Evolutionary conservation across 2,329 filamentous ascomycete species (phyloP).

Genomic region (Camptophora hylomeconis): DNA sequence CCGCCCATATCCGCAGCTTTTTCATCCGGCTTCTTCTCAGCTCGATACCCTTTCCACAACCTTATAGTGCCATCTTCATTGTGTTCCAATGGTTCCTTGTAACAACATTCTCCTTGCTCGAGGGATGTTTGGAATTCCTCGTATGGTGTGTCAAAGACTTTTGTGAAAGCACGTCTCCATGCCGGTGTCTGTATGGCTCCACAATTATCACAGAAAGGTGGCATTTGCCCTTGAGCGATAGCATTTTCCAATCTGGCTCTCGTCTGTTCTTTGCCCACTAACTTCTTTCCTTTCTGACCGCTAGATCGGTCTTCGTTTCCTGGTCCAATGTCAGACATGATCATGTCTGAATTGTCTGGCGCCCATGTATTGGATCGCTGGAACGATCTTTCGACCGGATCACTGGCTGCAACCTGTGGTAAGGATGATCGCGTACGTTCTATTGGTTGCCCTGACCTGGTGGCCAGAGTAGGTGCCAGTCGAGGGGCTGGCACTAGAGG

Average conservation of each 20-base stretch:
- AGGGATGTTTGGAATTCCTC: slow-evolving; percentile 58
- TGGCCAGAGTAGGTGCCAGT: slow-evolving; percentile 15
- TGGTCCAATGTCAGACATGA: slow-evolving; percentile 26
- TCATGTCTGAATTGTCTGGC: slow-evolving; percentile 31
- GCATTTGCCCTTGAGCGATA: slow-evolving; percentile 69
- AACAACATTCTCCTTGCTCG: slow-evolving; percentile 59
- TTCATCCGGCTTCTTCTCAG: slow-evolving; percentile 56
- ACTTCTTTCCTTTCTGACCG: slow-evolving; percentile 47
- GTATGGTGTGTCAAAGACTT: slow-evolving; percentile 57
- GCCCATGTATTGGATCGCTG: slow-evolving; percentile 32
- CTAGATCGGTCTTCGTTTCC: slow-evolving; percentile 26
- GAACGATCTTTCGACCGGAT: slow-evolving; percentile 33
- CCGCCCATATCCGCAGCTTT: slow-evolving; percentile 52
- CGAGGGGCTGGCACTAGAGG: slow-evolving; percentile 12
- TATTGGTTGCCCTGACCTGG: no score
- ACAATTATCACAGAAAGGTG: slow-evolving; percentile 82
- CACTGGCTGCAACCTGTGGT: slow-evolving; percentile 35
- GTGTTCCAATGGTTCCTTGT: slow-evolving; percentile 54
- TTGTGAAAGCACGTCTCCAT: slow-evolving; percentile 88
- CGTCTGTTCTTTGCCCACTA: slow-evolving; percentile 51
- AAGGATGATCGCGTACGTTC: no score
- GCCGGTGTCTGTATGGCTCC: slow-evolving; percentile 92
- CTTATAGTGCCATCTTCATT: slow-evolving; percentile 50
- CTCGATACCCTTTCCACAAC: slow-evolving; percentile 59
- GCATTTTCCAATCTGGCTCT: slow-evolving; percentile 41